Evolutionary conservation across 2,329 filamentous ascomycete species (phyloP).

Genomic region (Paraconiothyrium brasiliense): DNA sequence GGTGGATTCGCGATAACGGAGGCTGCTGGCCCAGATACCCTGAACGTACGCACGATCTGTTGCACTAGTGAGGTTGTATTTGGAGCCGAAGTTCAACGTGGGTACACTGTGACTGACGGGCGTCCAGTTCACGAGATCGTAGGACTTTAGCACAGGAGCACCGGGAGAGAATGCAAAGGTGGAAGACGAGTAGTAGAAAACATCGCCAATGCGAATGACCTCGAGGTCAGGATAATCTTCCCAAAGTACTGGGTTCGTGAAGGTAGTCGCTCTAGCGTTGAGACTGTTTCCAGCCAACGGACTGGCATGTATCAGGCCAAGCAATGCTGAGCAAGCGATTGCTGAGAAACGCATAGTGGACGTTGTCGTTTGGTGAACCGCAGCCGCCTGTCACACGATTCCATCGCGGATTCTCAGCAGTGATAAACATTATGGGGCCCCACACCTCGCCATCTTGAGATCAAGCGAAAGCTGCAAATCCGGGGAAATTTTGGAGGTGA

Average conservation of each 20-base stretch:
- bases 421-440: background rate
- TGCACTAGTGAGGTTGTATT: constrained; percentile 59
- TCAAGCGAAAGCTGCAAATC: constrained; percentile 3
- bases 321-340: background rate
- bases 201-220: constrained; percentile 60
- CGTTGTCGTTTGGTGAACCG: background rate
- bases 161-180: constrained; percentile 67
- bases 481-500: constrained; percentile 3
- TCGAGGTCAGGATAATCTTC: constrained; percentile 66
- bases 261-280: constrained; percentile 32
- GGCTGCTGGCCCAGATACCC: constrained; percentile 66
- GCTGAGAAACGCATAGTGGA: constrained; percentile 6
- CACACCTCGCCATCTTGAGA: background rate
- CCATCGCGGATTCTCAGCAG: background rate
- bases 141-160: constrained; percentile 64
- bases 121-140: constrained; percentile 64
- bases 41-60: constrained; percentile 58
- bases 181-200: constrained; percentile 65
- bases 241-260: constrained; percentile 64
- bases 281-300: constrained; percentile 2
- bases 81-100: constrained; percentile 49
- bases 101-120: constrained; percentile 53
- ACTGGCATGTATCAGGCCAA: constrained; percentile 4
- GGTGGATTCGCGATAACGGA: constrained; percentile 62
- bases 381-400: background rate